Base-by-base conservation (phyloP, 208 protist species). In the Wallacemonas sp. region DNA sequence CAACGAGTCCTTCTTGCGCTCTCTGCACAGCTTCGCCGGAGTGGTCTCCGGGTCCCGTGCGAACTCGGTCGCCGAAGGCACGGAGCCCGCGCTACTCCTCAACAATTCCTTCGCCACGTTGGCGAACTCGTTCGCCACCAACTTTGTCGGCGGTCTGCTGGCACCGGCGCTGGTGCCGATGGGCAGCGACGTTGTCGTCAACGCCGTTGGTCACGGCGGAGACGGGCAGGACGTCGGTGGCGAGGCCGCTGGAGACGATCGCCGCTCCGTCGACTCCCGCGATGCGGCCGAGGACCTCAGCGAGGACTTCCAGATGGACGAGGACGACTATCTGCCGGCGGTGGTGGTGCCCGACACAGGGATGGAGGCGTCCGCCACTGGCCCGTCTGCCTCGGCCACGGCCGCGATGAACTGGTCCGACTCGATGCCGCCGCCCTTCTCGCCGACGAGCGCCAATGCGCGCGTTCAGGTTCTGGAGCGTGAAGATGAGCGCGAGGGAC, bases 31-130 rank as follows among this genome's bases (percentile, higher is more conserved):
- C 31, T 54, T 66, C 28, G 28, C 52, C 33, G 68, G 69, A 32
- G 23, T 39, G 5, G 46, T 67, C 22, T 39, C 36, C 8, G 11
- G 7, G 10, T 59, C 52, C 3, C 52, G 52, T 16, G 52, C 14
- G 3, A 29, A 29, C 18, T 41, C 29, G 3, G 67, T 70, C n/a
- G 42, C 45, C 18, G 54, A 61, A 11, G 75, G 59, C 26, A 38
- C 52, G 0, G 61, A 74, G 22, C 38, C 63, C 16, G 45, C 1
- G 18, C 45, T 84, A 3, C 61, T 85, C 16, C 11, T 77, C 28
- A 68, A 72, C 49, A 82, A 81, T 54, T 84, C 80, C 25, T 82
- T 84, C 38, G 72, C 57, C 1, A 72, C 76, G n/a, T 46, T 84
- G 12, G 77, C 79, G 25, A 81, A 70, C 46, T 84, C 80, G 10